phyloP scores from a whole-genome alignment of 352 stramenopile genomes.

The Phytophthora meadii region DNA sequence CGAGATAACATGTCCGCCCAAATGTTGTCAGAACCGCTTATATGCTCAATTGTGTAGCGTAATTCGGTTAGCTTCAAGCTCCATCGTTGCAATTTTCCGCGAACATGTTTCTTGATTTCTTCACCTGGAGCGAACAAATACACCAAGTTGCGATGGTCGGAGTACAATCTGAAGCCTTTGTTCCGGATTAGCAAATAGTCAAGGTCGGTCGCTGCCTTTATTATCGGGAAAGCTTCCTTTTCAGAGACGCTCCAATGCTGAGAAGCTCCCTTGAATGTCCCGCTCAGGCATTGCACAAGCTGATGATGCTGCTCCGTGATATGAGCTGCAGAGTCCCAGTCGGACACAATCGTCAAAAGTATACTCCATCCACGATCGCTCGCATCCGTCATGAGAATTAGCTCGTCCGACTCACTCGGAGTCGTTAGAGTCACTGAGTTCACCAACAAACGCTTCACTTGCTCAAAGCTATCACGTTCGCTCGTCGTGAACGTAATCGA shows the following conservation, averaged over 20 bases:
- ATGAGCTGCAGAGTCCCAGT: not conserved
- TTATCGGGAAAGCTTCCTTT: constrained; percentile 4
- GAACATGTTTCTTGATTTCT: not conserved
- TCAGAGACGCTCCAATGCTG: not conserved
- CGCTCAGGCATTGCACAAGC: not conserved
- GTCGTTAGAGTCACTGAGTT: not conserved
- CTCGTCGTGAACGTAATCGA: not conserved
- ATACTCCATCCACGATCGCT: constrained; percentile 1
- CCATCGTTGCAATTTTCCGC: not conserved
- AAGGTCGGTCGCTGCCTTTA: not conserved
- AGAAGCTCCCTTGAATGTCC: not conserved
- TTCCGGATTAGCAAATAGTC: not conserved
- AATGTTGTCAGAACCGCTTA: not conserved
- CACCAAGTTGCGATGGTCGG: not conserved
- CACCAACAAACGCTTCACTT: not conserved
- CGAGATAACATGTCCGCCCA: constrained; percentile 1
- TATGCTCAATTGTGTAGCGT: not conserved
- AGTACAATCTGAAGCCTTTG: not conserved
- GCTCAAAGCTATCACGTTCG: not conserved
- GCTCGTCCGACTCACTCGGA: not conserved
- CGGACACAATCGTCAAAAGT: not conserved
- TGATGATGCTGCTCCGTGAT: not conserved
- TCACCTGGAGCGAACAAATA: not conserved
- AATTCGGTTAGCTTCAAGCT: not conserved
- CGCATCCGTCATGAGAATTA: not conserved